Conservation (phyloP, 176 grass and related monocot species). For the Oryza rufipogon region DNA sequence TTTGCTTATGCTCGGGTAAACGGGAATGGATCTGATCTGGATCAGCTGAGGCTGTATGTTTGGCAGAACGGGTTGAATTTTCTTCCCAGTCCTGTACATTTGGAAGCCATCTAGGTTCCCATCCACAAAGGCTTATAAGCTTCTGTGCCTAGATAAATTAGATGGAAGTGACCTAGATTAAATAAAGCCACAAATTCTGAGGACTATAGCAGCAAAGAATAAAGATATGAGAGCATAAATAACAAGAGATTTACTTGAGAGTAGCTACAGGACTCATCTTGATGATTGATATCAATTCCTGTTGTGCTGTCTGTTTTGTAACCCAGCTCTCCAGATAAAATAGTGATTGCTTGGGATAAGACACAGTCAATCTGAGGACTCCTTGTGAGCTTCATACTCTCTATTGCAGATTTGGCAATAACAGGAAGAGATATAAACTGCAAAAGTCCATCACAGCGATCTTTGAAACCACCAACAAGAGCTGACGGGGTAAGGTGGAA, state of each 20-base stretch:
- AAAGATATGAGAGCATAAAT: conserved; percentile 27
- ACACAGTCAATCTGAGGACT: conserved; percentile 64
- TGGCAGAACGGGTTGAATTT: conserved; percentile 88
- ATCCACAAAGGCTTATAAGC: conserved; percentile 98
- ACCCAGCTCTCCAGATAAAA: conserved; percentile 78
- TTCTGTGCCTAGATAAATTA: conserved; percentile 84
- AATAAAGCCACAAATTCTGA: conserved; percentile 48
- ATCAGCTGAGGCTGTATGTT: conserved; percentile 63
- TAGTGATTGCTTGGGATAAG: conserved; percentile 64
- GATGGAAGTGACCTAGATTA: conserved; percentile 47
- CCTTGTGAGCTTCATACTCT: conserved; percentile 83
- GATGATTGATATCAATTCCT: conserved; percentile 62
- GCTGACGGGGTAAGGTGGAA: conserved; percentile 77
- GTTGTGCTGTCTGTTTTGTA: conserved; percentile 54
- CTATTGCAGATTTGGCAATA: conserved; percentile 73
- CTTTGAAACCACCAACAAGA: conserved; percentile 93
- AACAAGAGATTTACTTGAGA: conserved; percentile 67
- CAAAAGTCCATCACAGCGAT: conserved; percentile 82
- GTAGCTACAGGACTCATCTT: conserved; percentile 67
- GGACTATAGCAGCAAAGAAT: conserved; percentile 26
- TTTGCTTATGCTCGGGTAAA: conserved; percentile 30
- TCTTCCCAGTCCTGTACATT: conserved; percentile 98
- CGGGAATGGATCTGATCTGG: conserved; percentile 30
- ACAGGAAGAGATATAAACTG: conserved; percentile 83
- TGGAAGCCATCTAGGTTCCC: conserved; percentile 99